phyloP scores from a whole-genome alignment of 352 stramenopile species.

The Globisporangium nagaii region DNA sequence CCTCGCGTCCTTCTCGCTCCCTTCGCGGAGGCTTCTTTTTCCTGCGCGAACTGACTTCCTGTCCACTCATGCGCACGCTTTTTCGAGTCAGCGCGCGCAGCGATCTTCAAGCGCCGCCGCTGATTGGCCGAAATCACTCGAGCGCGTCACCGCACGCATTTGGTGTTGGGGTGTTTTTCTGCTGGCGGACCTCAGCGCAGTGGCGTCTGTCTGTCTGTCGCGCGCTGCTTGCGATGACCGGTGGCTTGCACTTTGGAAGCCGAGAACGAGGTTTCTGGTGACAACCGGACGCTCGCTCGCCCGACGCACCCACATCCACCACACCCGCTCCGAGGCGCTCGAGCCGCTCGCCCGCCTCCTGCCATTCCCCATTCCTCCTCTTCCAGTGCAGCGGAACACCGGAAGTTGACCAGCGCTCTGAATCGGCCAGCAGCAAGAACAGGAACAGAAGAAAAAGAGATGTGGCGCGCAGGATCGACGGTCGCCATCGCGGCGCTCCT shows the following conservation, averaged over 20 bases:
- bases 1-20: background rate
- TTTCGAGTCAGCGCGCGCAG: constrained; percentile 5
- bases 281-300: no score
- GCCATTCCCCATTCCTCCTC: background rate
- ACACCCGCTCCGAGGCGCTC: no score
- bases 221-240: no score
- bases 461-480: constrained; percentile 1
- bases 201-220: background rate
- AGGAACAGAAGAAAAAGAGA: background rate
- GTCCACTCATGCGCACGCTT: background rate
- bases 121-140: background rate
- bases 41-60: background rate
- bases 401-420: background rate
- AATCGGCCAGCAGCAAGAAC: background rate
- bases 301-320: no score
- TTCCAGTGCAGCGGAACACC: constrained; percentile 4
- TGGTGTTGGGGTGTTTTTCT: no score
- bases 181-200: no score
- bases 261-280: no score
- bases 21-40: background rate
- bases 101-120: background rate
- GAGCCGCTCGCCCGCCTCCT: no score
- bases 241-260: no score
- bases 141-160: background rate
- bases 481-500: constrained; percentile 6